Conservation (phyloP, 2,329 filamentous ascomycete genomes). For the Trichophyton verrucosum region DNA sequence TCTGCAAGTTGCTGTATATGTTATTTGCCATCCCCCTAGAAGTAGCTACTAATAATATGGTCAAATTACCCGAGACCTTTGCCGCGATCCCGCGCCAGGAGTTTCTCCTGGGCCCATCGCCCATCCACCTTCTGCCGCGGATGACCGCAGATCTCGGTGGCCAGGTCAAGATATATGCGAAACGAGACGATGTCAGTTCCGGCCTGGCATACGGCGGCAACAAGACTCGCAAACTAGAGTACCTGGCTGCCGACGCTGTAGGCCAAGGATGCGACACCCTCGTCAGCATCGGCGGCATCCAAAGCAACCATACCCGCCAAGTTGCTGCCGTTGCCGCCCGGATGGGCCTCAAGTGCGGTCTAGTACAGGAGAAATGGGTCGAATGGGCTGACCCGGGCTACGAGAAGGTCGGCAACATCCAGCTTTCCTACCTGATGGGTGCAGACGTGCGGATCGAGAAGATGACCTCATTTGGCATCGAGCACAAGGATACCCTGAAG, state of each 20-base stretch:
- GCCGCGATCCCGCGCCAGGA: conserved; percentile 49
- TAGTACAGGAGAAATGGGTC: conserved; percentile 59
- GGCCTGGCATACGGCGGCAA: conserved; percentile 56
- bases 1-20: neutral
- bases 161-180: conserved; percentile 53
- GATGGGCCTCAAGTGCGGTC: conserved; percentile 38
- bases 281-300: conserved; percentile 54
- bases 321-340: conserved; percentile 51
- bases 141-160: conserved; percentile 50
- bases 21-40: neutral
- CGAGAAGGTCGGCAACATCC: conserved; percentile 56
- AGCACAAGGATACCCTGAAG: conserved; percentile 51
- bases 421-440: conserved; percentile 56
- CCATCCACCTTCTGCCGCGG: conserved; percentile 54
- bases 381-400: conserved; percentile 49
- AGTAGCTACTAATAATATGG: conserved; percentile 10
- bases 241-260: conserved; percentile 52
- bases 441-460: conserved; percentile 50
- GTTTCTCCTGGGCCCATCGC: conserved; percentile 56
- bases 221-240: conserved; percentile 59
- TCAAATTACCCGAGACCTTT: conserved; percentile 47
- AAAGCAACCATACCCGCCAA: conserved; percentile 58
- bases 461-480: conserved; percentile 51
- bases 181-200: conserved; percentile 60
- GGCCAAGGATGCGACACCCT: conserved; percentile 47